Percentiles rank a stretch among this genome's conserved stretches.
phyloP scores from a whole-genome alignment of 257 asterid genomes.

The Dorcoceras hygrometricum region DNA sequence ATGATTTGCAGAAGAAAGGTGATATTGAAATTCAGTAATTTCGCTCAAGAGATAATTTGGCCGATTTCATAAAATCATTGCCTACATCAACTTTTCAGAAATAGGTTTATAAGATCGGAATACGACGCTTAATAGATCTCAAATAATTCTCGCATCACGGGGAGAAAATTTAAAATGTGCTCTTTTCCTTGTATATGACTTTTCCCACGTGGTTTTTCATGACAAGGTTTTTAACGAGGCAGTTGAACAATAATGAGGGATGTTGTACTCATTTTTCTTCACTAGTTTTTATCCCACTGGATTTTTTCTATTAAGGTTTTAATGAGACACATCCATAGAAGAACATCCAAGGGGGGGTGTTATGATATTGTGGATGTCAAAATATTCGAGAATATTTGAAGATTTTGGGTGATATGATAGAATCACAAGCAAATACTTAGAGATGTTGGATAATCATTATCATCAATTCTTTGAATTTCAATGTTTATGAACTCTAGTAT shows the following conservation, averaged over 20 bases:
- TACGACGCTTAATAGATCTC: background rate
- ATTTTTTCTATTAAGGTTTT: background rate
- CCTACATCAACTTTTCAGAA: background rate
- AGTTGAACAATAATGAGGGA: background rate
- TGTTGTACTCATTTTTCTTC: background rate
- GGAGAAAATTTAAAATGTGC: background rate
- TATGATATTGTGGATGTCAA: background rate
- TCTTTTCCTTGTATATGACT: too few relatives aligned
- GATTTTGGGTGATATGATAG: too few relatives aligned
- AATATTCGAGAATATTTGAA: too few relatives aligned
- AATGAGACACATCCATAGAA: background rate
- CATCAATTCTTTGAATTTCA: too few relatives aligned
- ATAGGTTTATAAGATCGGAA: background rate
- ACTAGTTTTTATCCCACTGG: background rate
- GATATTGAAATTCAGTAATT: background rate
- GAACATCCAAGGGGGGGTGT: background rate
- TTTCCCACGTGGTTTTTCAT: background rate
- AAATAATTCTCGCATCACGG: background rate
- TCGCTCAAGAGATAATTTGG: background rate
- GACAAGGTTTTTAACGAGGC: background rate
- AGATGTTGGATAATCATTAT: too few relatives aligned
- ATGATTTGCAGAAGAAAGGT: too few relatives aligned
- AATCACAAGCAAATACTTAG: too few relatives aligned
- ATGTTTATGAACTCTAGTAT: too few relatives aligned
- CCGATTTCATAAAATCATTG: background rate